A percentile compares a stretch with the other conserved stretches of the same genome.
Conservation (phyloP, 345 rosid genomes). For the rapeseed (Brassica napus) region DNA sequence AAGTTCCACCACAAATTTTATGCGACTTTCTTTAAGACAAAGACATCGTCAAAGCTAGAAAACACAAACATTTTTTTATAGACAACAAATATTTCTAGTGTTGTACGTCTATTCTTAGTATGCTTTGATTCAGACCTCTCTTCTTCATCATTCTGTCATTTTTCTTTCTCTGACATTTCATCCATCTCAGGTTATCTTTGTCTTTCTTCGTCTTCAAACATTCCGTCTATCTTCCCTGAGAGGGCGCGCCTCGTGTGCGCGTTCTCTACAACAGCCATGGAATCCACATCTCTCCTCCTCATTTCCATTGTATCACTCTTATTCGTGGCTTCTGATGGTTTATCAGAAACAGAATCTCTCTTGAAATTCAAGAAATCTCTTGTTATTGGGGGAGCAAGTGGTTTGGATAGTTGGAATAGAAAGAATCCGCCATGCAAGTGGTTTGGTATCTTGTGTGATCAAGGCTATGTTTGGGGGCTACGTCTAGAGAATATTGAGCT, state of each 20-base stretch:
- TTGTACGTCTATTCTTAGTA: slow-evolving; percentile 22
- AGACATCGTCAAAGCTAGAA: slow-evolving; percentile 27
- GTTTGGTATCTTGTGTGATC: slow-evolving; percentile 61
- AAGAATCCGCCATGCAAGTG: slow-evolving; percentile 54
- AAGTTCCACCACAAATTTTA: slow-evolving; percentile 19
- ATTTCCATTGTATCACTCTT: slow-evolving; percentile 12
- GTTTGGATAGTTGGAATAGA: slow-evolving; percentile 52
- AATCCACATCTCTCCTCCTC: slow-evolving; percentile 16
- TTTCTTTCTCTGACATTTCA: slow-evolving; percentile 17
- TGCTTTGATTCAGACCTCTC: slow-evolving; percentile 23
- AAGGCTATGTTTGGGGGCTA: slow-evolving; percentile 58
- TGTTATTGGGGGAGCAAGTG: slow-evolving; percentile 19
- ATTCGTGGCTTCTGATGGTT: slow-evolving; percentile 26
- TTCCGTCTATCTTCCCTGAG: slow-evolving; percentile 42
- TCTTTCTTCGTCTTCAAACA: slow-evolving; percentile 17
- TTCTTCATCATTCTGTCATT: slow-evolving; percentile 19
- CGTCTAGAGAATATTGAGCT: slow-evolving; percentile 63
- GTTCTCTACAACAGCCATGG: slow-evolving; percentile 39
- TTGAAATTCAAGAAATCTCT: slow-evolving; percentile 62
- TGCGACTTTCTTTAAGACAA: slow-evolving; percentile 13
- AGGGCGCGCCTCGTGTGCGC: slow-evolving; percentile 69
- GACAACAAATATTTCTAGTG: slow-evolving; percentile 17
- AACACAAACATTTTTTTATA: slow-evolving; percentile 14
- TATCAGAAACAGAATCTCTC: slow-evolving; percentile 53
- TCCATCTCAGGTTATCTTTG: neutral